phyloP scores from a whole-genome alignment of 2,329 filamentous ascomycete genomes.

The Fusarium pininemorale region DNA sequence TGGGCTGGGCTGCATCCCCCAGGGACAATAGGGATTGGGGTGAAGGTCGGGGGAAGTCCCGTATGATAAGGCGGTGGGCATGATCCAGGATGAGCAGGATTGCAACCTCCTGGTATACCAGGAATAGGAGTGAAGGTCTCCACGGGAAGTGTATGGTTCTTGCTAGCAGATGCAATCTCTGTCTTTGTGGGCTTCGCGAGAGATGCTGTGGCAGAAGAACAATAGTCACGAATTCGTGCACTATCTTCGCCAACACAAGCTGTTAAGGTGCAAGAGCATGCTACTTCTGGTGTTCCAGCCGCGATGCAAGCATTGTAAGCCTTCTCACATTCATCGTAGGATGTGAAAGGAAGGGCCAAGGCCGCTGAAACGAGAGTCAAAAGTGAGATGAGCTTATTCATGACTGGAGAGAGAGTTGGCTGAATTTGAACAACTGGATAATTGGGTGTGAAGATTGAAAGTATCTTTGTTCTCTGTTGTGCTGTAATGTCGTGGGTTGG shows the following conservation, averaged over 20 bases:
- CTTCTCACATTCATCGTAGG: not conserved
- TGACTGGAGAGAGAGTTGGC: not conserved
- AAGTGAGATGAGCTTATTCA: constrained; percentile 9
- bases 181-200: not conserved
- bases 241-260: not conserved
- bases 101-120: constrained; percentile 19
- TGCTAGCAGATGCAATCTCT: constrained; percentile 1
- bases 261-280: not conserved
- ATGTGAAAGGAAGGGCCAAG: constrained; percentile 5
- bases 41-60: not conserved
- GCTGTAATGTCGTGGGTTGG: too few relatives aligned
- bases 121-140: constrained; percentile 5
- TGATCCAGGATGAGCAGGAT: constrained; percentile 25
- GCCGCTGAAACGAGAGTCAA: constrained; percentile 8
- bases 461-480: not conserved
- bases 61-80: constrained; percentile 15
- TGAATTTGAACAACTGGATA: not conserved
- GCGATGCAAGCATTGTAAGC: not conserved
- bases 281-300: not conserved
- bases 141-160: not conserved
- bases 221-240: constrained; percentile 3
- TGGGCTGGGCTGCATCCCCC: constrained; percentile 20
- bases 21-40: not conserved
- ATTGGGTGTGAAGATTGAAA: too few relatives aligned
- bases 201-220: constrained; percentile 4